Evolutionary conservation across 1,284 basidiomycete species (phyloP).

Genomic region (Ustilago sp.): DNA sequence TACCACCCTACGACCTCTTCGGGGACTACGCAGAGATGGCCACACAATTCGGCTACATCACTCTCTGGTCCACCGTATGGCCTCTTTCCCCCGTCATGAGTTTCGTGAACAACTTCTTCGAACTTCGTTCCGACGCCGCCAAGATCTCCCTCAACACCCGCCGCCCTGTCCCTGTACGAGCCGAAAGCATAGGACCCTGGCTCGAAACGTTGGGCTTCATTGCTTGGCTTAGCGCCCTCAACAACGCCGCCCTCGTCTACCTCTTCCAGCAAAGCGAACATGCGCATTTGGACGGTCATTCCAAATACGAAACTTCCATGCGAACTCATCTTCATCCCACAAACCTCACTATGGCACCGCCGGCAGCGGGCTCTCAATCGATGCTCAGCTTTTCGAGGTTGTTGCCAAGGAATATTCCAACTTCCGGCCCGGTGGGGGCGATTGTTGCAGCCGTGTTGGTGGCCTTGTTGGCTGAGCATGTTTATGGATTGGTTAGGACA

Average conservation of each 20-base stretch:
- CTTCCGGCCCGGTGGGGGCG: constrained; percentile 44
- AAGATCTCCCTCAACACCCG: constrained; percentile 89
- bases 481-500: constrained; percentile 53
- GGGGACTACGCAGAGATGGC: constrained; percentile 95
- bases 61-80: constrained; percentile 94
- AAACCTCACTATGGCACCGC: not conserved
- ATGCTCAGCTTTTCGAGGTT: constrained; percentile 46
- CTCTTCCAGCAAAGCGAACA: constrained; percentile 55
- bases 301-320: constrained; percentile 55
- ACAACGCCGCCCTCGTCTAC: constrained; percentile 60
- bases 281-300: constrained; percentile 41
- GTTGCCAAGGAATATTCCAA: constrained; percentile 47
- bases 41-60: constrained; percentile 82
- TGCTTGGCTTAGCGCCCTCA: constrained; percentile 58
- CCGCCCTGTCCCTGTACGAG: constrained; percentile 84
- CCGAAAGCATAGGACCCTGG: constrained; percentile 94
- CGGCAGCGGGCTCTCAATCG: constrained; percentile 18
- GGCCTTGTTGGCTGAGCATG: constrained; percentile 64
- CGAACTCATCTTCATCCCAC: constrained; percentile 49
- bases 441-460: constrained; percentile 59
- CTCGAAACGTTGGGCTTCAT: constrained; percentile 77
- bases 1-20: constrained; percentile 78
- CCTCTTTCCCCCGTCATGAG: constrained; percentile 77
- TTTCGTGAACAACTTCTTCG: constrained; percentile 83
- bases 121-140: constrained; percentile 91